These are phyloP conservation scores for Xylaria sp. DNA, from an alignment of 2,329 filamentous ascomycete genomes.

Conservation along the genomic window DNA sequence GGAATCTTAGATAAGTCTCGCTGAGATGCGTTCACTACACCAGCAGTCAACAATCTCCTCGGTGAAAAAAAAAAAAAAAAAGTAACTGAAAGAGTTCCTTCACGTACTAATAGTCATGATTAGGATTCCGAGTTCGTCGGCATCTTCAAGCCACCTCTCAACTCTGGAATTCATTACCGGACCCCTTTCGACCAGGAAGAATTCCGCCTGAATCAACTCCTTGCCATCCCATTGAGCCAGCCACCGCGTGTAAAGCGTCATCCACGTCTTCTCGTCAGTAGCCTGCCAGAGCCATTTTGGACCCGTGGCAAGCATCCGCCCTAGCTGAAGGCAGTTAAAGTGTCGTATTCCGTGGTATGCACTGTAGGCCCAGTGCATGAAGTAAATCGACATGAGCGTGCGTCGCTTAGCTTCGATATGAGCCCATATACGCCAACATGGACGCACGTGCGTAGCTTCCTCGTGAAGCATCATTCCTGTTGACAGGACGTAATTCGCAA, in stretches of 20 bases:
- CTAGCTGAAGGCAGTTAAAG: slow-evolving; percentile 52
- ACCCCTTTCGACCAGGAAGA: slow-evolving; percentile 47
- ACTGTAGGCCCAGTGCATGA: slow-evolving; percentile 55
- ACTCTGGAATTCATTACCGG: slow-evolving; percentile 48
- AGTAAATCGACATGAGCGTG: slow-evolving; percentile 51
- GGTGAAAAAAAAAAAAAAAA: neutral
- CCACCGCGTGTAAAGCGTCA: slow-evolving; percentile 49
- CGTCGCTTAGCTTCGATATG: slow-evolving; percentile 68
- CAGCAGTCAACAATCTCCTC: slow-evolving; percentile 10
- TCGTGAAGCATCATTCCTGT: slow-evolving; percentile 52
- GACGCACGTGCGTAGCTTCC: slow-evolving; percentile 48
- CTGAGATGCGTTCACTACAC: slow-evolving; percentile 31
- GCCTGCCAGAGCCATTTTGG: slow-evolving; percentile 55
- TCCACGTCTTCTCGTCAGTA: slow-evolving; percentile 50
- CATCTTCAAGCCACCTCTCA: slow-evolving; percentile 56
- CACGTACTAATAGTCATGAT: slow-evolving; percentile 50
- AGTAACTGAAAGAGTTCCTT: neutral
- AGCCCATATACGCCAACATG: slow-evolving; percentile 52
- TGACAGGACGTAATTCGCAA: slow-evolving; percentile 48
- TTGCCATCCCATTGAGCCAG: slow-evolving; percentile 50
- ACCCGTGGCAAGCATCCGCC: slow-evolving; percentile 54
- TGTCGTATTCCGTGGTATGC: slow-evolving; percentile 49
- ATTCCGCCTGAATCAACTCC: slow-evolving; percentile 49
- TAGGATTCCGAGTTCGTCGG: slow-evolving; percentile 56
- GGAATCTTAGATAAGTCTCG: slow-evolving; percentile 19